These are phyloP conservation scores for Camelina sativa DNA, from an alignment of 345 rosid genomes.

Conservation along the genomic window DNA sequence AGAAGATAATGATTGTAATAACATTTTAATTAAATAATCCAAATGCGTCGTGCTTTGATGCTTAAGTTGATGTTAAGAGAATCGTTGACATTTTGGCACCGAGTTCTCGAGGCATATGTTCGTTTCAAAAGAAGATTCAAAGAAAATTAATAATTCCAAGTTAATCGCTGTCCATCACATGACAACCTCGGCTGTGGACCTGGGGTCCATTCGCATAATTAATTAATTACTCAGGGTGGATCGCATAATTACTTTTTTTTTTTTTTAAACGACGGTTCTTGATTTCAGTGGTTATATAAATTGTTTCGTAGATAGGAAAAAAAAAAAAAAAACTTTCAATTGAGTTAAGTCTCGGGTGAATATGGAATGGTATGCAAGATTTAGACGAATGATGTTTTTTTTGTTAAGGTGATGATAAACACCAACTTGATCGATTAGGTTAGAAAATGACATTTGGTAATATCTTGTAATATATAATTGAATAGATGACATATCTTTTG, in stretches of 20 bases:
- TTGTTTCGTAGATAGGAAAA: not conserved
- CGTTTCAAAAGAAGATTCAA: slow-evolving; percentile 32
- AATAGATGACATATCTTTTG: slow-evolving; percentile 36
- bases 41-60: slow-evolving; percentile 40
- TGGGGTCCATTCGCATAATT: slow-evolving; percentile 24
- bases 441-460: slow-evolving; percentile 35
- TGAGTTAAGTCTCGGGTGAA: slow-evolving; percentile 7
- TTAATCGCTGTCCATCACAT: slow-evolving; percentile 37
- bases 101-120: slow-evolving; percentile 43
- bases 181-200: slow-evolving; percentile 34
- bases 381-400: slow-evolving; percentile 18
- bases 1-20: slow-evolving; percentile 18
- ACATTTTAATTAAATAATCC: slow-evolving; percentile 20
- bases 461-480: slow-evolving; percentile 22
- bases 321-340: not conserved
- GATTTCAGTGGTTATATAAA: not conserved
- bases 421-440: slow-evolving; percentile 39
- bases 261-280: not conserved
- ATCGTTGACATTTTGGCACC: slow-evolving; percentile 47
- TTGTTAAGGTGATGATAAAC: slow-evolving; percentile 22
- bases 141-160: slow-evolving; percentile 13
- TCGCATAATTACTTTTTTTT: not conserved
- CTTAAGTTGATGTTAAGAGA: slow-evolving; percentile 35
- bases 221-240: not conserved
- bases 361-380: slow-evolving; percentile 8